Base-by-base conservation (phyloP, 768 basidiomycete genomes). In the Arthromyces matolae region DNA sequence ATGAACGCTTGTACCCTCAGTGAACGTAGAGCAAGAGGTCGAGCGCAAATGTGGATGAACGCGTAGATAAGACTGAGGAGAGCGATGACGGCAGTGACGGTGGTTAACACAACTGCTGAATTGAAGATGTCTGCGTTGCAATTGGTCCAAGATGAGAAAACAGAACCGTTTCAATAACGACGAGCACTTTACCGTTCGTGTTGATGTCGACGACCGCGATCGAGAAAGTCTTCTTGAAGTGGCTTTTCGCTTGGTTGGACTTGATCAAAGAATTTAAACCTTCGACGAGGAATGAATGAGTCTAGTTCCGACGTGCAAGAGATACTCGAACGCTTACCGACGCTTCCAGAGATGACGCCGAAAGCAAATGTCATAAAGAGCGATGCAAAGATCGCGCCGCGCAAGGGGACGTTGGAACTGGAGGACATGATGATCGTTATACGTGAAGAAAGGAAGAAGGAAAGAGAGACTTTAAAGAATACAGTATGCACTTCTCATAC, bases 221-320 rank as follows among this genome's bases (percentile, higher is more conserved):
- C 69, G 60, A 76, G 53, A 51, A 80, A 55, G 42, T 25, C 59
- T 62, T 43, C 45, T 62, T 34, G n/a, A 78, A 52, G 12, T 38
- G 29, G 24, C 55, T 57, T 54, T 75, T 69, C 47, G 66, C 50
- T 37, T 68, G 59, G 52, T 75, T 69, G 12, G 76, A 70, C 51
- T 71, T 70, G 48, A 73, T 64, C 38, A 71, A 49, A 7, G 72
- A 70, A 51, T 71, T 73, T 24, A 75, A 64, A 31, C 66, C 73
- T 75, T 27, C 23, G 25, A 49, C 22, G n/a, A n/a, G n/a, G n/a
- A n/a, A n/a, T n/a, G n/a, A n/a, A n/a, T n/a, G n/a, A n/a, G n/a
- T n/a, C n/a, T n/a, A n/a, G n/a, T n/a, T n/a, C n/a, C n/a, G n/a
- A n/a, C n/a, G n/a, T n/a, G n/a, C n/a, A n/a, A n/a, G n/a, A n/a